Evolutionary conservation across 1,284 basidiomycete genomes (phyloP), one percentile per base, ranked within the genome.

Genomic region (Moesziomyces sp.): DNA sequence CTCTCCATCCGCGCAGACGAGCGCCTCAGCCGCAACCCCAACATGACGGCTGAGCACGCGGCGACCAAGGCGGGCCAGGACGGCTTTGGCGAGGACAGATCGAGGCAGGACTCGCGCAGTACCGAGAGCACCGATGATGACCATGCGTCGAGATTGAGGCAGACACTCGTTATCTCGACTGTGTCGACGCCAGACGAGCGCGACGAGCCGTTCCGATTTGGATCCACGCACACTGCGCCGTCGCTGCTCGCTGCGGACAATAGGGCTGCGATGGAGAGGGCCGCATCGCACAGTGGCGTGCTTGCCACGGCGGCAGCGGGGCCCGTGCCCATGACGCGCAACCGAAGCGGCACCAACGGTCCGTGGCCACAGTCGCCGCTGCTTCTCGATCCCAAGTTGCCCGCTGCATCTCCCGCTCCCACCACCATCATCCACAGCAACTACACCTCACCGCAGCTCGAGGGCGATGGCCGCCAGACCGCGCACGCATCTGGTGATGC

Each of bases 301-400:
- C 21, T 46, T 19, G 19, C 58, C 21, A 18, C 28, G 4, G 40
- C 55, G 11, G 35, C 19, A 19, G 51, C 23, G 14, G 60, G 14
- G 4, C 26, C 64, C 21, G 28, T 38, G 35, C 60, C 58, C 2
- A 68, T 65, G 70, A 61, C 65, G n/a, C 45, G 70, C 46, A 68
- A 64, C 19, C 48, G 58, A 16, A 71, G 73, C 46, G 68, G 63
- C 3, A 70, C 67, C 2, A 67, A 55, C 4, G 73, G 68, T 21
- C 73, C 73, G n/a, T 75, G 73, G 73, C 46, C 73, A 1, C 73
- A 71, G 54, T 71, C 73, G 23, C 68, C 73, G 1, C 35, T 75
- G 46, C 58, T 75, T 46, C 63, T 75, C 47, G 46, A 66, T 44
- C 35, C 54, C 40, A 52, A 47, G n/a, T 16, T 26, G 34, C 21